A percentile compares a stretch with the other conserved stretches of the same genome.
These are phyloP conservation scores for Straminergon stramineum DNA, from an alignment of 225 moss, liverwort and hornwort genomes.

Conservation along the genomic window DNA sequence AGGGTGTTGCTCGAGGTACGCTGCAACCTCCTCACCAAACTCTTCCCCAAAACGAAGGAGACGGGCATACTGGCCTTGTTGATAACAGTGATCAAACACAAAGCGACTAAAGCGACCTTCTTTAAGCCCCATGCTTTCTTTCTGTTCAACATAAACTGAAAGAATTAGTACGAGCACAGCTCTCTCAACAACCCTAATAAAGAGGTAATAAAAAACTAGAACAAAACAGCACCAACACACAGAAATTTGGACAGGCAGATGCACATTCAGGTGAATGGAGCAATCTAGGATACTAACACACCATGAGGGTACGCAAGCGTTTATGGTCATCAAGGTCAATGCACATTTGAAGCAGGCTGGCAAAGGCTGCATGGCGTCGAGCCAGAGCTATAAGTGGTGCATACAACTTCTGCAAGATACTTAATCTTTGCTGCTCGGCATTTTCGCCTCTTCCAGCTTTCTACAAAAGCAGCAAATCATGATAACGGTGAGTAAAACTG, in stretches of 20 bases:
- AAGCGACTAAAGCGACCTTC: slow-evolving; percentile 97
- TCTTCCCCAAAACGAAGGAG: slow-evolving; percentile 88
- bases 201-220: background rate
- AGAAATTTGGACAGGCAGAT: background rate
- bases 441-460: slow-evolving; percentile 43
- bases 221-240: background rate
- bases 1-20: slow-evolving; percentile 78
- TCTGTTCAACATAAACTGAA: slow-evolving; percentile 38
- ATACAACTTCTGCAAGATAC: slow-evolving; percentile 58
- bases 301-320: slow-evolving; percentile 84
- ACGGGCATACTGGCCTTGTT: slow-evolving; percentile 73
- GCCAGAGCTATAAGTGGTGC: slow-evolving; percentile 69
- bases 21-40: slow-evolving; percentile 80
- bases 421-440: slow-evolving; percentile 48
- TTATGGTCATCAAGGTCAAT: slow-evolving; percentile 74
- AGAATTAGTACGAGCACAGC: background rate
- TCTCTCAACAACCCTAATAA: background rate
- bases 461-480: slow-evolving; percentile 22
- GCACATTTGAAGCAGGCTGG: slow-evolving; percentile 88
- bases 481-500: background rate
- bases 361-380: slow-evolving; percentile 86
- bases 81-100: slow-evolving; percentile 79
- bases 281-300: slow-evolving; percentile 7
- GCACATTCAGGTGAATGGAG: background rate
- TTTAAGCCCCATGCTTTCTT: slow-evolving; percentile 95